Base-by-base conservation (phyloP, 2,329 filamentous ascomycete species). In the Fusarium duplospermum region DNA sequence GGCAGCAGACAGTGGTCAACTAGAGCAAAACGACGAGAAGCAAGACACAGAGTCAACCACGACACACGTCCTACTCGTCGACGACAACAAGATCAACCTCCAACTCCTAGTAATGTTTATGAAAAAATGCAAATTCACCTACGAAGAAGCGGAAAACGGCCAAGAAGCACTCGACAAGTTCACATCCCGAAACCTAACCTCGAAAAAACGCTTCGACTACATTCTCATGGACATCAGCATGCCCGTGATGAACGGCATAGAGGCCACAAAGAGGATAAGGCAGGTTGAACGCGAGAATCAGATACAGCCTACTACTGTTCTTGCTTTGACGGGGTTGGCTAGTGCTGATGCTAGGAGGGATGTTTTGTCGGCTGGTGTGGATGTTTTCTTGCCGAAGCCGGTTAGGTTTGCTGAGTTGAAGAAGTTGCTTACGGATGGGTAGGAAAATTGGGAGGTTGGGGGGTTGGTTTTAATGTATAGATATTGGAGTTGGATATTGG, bases 241-340 rank as follows among this genome's bases (percentile, higher is more conserved):
- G 89, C 88, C 88, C 0, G 81, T 89, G 6, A 85, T 90, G 72
- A 85, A 90, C 71, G 87, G 87, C 0, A 80, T 88, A 16, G 85
- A 85, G 22, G 83, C 86, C 0, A 89, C 87, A 10, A 81, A 82
- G 11, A 82, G 81, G 63, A 89, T 89, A 22, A 83, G 88, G 4
- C 82, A 83, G 2, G 82, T 87, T 20, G 88, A 89, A 74, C 80
- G 81, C 5, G 82, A 86, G 6, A 79, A 83, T 13, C 80, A 78
- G 1, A 71, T 86, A 4, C 73, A 80, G 3, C 83, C 83, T 1
- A 84, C 86, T 0, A 85, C 83, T 0, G 84, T 89, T 31, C 86
- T 89, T 54, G 88, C 88, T 0, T 76, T 89, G 27, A 89, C 88
- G 1, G 88, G 87, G 0, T 79, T 89, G 24, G 88, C 87, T 2